Evolutionary conservation across 108 stramenopile genomes (phyloP), one percentile per base, ranked within the genome.

Genomic region (Thalassiosira profunda): DNA sequence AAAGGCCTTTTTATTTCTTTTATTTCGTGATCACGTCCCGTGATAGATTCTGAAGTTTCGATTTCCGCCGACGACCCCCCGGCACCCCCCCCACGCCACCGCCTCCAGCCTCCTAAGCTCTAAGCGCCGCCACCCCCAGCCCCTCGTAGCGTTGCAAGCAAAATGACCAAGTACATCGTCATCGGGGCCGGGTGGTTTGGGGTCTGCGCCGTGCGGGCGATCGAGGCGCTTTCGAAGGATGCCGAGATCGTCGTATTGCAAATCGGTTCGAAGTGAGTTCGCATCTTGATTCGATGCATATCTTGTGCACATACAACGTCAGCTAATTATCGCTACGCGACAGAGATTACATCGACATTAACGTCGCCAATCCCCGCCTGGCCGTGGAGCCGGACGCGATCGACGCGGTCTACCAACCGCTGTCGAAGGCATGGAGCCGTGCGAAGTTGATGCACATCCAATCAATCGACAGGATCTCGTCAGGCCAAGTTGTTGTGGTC

Each of bases 151-250:
- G n/a, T n/a, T n/a, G n/a, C n/a, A n/a, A n/a, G n/a, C n/a, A n/a
- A n/a, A n/a, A 58, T 36, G 58, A 38, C n/a, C n/a, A 58, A 41
- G 5, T 64, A 64, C 63, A 35, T 64, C 15, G 52, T 64, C 25
- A 54, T 64, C 8, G 63, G 63, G n/a, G 63, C 48, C 14, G 63
- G 63, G 1, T 64, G 63, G 63, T n/a, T 29, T 15, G 63, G 63
- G 15, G 43, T 64, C 52, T 24, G 63, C 15, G 48, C 63, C 21
- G 63, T 38, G 15, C 12, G n/a, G 63, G 52, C 63, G 15, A 51
- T 64, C 23, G 63, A 64, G 21, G 26, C 48, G 10, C 28, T 34
- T 12, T 52, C 31, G 29, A 17, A 25, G 17, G 48, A 52, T 3
- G 15, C 52, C 25, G 63, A 28, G 15, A 11, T 64, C 8, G 34